Conservation (phyloP, 2,329 filamentous ascomycete genomes). For the Scortechinia acanthostroma region DNA sequence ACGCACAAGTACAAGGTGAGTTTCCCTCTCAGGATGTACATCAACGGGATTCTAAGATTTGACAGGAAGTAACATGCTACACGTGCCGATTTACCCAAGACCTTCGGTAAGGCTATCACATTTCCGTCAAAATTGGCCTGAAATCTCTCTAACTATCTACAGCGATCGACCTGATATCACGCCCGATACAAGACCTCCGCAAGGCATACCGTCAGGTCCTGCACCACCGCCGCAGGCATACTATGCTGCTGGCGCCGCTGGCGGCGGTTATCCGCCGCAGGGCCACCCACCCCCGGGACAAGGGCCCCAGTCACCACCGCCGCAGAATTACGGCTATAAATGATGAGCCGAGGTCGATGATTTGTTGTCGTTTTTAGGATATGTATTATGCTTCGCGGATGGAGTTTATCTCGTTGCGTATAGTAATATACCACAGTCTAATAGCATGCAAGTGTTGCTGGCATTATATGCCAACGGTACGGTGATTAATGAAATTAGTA, state of each 20-base stretch:
- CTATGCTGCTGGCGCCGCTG: too few relatives aligned
- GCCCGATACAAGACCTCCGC: slow-evolving; percentile 20
- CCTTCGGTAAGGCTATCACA: slow-evolving; percentile 15
- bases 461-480: too few relatives aligned
- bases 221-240: not conserved
- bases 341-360: not conserved
- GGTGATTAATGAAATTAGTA: too few relatives aligned
- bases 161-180: slow-evolving; percentile 26
- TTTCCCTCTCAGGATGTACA: too few relatives aligned
- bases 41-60: slow-evolving; percentile 7
- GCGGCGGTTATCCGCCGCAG: not conserved
- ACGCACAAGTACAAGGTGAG: slow-evolving; percentile 1
- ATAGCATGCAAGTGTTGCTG: not conserved
- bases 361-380: not conserved
- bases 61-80: slow-evolving; percentile 23
- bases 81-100: slow-evolving; percentile 25
- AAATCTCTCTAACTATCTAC: not conserved
- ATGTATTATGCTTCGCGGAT: not conserved
- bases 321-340: not conserved
- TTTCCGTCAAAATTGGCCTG: not conserved
- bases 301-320: not conserved
- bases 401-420: not conserved
- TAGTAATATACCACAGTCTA: not conserved
- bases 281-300: not conserved
- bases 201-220: slow-evolving; percentile 14